Percentiles rank a stretch among this genome's conserved stretches.
Evolutionary conservation across 2,329 filamentous ascomycete species (phyloP).

Genomic region (Fusarium guadeloupense): DNA sequence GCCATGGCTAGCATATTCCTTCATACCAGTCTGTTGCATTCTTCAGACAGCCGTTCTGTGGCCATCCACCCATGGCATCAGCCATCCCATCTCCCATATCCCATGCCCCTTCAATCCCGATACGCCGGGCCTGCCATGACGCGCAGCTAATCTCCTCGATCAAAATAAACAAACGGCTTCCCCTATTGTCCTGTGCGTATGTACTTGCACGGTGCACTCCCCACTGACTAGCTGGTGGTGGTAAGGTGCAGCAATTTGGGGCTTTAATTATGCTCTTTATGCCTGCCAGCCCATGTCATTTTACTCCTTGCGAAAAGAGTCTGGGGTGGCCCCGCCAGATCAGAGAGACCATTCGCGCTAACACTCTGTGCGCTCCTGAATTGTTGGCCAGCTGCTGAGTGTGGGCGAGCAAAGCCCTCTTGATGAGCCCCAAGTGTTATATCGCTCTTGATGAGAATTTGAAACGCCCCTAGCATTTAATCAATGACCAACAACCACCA

Average conservation of each 20-base stretch:
- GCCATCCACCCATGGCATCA: slow-evolving; percentile 24
- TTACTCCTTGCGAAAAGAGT: slow-evolving; percentile 46
- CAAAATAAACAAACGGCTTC: slow-evolving; percentile 47
- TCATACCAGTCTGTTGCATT: slow-evolving; percentile 9
- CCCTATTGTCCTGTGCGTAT: slow-evolving; percentile 25
- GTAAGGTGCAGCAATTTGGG: slow-evolving; percentile 39
- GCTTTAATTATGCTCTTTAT: slow-evolving; percentile 45
- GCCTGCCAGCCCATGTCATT: slow-evolving; percentile 43
- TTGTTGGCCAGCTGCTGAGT: slow-evolving; percentile 13
- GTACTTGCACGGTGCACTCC: slow-evolving; percentile 16
- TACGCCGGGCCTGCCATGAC: slow-evolving; percentile 35
- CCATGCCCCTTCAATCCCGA: slow-evolving; percentile 33
- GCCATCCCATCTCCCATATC: too few species aligned
- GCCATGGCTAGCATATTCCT: slow-evolving; percentile 4
- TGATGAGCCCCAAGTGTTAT: too few species aligned
- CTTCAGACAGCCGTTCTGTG: slow-evolving; percentile 22
- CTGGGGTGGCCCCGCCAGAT: slow-evolving; percentile 40
- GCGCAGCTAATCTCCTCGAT: slow-evolving; percentile 43
- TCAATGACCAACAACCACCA: slow-evolving; percentile 34
- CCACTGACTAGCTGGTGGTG: slow-evolving; percentile 41
- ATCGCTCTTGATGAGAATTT: slow-evolving; percentile 26
- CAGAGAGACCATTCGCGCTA: slow-evolving; percentile 26
- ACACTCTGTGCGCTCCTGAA: slow-evolving; percentile 20
- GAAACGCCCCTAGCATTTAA: slow-evolving; percentile 13
- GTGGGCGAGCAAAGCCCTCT: too few species aligned